These are phyloP conservation scores for Pseudogymnoascus sp. DNA, from an alignment of 2,329 filamentous ascomycete genomes.

Conservation along the genomic window DNA sequence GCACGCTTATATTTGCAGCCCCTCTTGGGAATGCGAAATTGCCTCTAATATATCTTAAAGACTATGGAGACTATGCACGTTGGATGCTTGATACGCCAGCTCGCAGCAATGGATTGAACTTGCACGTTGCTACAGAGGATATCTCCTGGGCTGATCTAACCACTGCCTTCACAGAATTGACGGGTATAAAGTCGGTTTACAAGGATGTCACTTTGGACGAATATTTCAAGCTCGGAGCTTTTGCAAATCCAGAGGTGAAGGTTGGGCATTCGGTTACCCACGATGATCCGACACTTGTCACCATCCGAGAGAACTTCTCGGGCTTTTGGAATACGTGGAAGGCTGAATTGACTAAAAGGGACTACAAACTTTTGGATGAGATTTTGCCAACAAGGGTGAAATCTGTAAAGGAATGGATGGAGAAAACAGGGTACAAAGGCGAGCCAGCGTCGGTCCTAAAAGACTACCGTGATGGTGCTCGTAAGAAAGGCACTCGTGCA, in stretches of 20 bases:
- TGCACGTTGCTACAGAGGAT: constrained; percentile 22
- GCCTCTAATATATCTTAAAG: constrained; percentile 23
- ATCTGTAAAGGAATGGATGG: constrained; percentile 20
- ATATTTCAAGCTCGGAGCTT: constrained; percentile 15
- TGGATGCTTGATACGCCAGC: constrained; percentile 25
- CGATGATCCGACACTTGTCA: constrained; percentile 18
- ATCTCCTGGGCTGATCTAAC: constrained; percentile 19
- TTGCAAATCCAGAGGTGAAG: constrained; percentile 17
- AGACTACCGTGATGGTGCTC: not conserved
- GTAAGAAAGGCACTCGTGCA: not conserved
- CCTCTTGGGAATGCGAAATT: constrained; percentile 17
- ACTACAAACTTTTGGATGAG: constrained; percentile 20
- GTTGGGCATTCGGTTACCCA: constrained; percentile 15
- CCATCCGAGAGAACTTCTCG: constrained; percentile 19
- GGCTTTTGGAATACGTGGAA: constrained; percentile 22
- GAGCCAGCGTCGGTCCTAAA: not conserved
- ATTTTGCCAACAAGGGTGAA: constrained; percentile 20
- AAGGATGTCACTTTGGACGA: constrained; percentile 18
- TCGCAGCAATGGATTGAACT: constrained; percentile 20
- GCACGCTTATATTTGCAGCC: constrained; percentile 14
- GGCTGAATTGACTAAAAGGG: constrained; percentile 15
- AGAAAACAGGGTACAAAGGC: not conserved
- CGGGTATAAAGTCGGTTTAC: constrained; percentile 18
- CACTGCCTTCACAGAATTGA: constrained; percentile 16
- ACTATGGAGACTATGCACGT: constrained; percentile 22